Evolutionary conservation across 352 stramenopile genomes (phyloP), one percentile per base, ranked within the genome.

Genomic region (Elongisporangium prolatum): DNA sequence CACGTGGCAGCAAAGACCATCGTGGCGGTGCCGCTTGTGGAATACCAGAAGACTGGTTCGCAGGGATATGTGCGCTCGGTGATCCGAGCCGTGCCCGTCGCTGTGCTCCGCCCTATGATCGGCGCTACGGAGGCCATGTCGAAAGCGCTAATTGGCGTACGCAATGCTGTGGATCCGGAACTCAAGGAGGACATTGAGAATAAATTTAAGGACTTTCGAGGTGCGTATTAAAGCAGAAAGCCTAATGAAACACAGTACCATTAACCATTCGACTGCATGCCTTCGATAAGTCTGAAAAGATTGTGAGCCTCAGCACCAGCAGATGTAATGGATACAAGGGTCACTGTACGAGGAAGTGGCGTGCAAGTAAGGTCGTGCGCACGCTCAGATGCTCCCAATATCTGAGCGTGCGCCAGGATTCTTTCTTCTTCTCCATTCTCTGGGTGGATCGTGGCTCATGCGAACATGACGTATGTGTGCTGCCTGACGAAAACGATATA

Each of bases 151-250:
- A 93, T 95, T 55, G 86, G 86, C 16, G 85, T 93, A 18, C 84
- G 86, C 61, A 96, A 96, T 57, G 82, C 80, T 3, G 85, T 96
- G 54, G 85, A 95, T 56, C 86, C 86, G 34, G 86, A 96, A 65
- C 74, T 95, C 47, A 96, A 93, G 63, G 86, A 96, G 59, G 85
- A 96, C 64, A 93, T 96, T 50, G 84, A 93, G 71, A 96, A 96
- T 71, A 96, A 96, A 70, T 96, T 95, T 59, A 96, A 96, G 77
- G 84, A 95, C 71, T 89, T 92, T 57, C 77, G 83, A 22, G 63
- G 56, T 49, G 54, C 50, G 40, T 64, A 68, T 52, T 67, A 40
- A 50, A 38, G 10, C 10, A 44, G 34, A 4, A 44, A 44, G 34
- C 34, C 34, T 44, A 44, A 44, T 44, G 34, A 44, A 44, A 44